Conservation (phyloP, 495 filamentous ascomycete genomes). For the Sordaria brevicollis region DNA sequence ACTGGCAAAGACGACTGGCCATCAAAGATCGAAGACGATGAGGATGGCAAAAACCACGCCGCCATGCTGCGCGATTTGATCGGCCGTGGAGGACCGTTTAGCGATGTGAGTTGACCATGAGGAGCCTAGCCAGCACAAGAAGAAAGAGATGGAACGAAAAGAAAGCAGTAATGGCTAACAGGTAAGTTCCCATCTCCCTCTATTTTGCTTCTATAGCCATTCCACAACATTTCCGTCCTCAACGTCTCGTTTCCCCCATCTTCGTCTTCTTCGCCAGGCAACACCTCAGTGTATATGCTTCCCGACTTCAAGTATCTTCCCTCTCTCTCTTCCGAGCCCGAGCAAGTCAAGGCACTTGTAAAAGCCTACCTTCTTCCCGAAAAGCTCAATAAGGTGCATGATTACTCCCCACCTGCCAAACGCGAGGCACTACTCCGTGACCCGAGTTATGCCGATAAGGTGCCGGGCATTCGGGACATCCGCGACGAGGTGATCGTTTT, state of each 20-base stretch:
- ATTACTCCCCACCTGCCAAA: conserved; percentile 41
- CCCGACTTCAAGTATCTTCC: conserved; percentile 73
- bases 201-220: conserved; percentile 47
- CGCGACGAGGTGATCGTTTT: conserved; percentile 55
- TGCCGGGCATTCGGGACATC: conserved; percentile 43
- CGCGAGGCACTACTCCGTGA: conserved; percentile 31
- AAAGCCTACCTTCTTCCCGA: conserved; percentile 49
- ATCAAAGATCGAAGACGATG: conserved; percentile 51
- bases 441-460: conserved; percentile 27
- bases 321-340: conserved; percentile 46
- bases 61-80: conserved; percentile 58
- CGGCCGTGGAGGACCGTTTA: conserved; percentile 53
- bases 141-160: not conserved
- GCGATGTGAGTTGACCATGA: conserved; percentile 47
- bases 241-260: conserved; percentile 56
- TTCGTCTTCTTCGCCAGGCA: conserved; percentile 14
- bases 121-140: not conserved
- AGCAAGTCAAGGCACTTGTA: conserved; percentile 42
- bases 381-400: conserved; percentile 48
- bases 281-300: conserved; percentile 58
- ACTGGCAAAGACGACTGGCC: conserved; percentile 77
- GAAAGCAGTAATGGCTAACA: conserved; percentile 11
- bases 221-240: conserved; percentile 64
- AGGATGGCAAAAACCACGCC: conserved; percentile 50
- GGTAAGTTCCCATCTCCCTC: not conserved